Conservation (phyloP, 2,329 filamentous ascomycete genomes). For the Diaporthe australafricana region DNA sequence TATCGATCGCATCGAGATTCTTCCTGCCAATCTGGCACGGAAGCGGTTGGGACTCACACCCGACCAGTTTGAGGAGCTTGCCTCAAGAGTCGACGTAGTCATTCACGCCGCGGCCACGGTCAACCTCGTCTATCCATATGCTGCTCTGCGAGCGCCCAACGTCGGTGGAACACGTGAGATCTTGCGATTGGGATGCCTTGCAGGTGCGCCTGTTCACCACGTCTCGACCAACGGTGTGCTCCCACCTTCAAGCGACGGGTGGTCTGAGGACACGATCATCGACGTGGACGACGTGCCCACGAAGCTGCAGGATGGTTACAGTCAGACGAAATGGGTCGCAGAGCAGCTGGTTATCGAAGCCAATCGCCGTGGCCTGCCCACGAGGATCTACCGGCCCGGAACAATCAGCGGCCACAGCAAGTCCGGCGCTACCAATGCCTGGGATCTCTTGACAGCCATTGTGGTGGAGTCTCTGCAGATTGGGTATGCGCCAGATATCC, state of each 20-base stretch:
- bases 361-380: constrained; percentile 74
- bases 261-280: constrained; percentile 77
- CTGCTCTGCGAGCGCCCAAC: constrained; percentile 78
- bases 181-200: constrained; percentile 74
- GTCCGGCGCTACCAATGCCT: constrained; percentile 81
- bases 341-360: constrained; percentile 81
- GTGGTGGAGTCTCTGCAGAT: constrained; percentile 82
- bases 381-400: constrained; percentile 78
- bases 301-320: constrained; percentile 79
- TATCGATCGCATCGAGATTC: constrained; percentile 81
- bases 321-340: constrained; percentile 85
- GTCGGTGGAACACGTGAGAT: constrained; percentile 84
- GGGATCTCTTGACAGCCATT: constrained; percentile 80
- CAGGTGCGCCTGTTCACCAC: constrained; percentile 80
- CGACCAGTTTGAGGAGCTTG: constrained; percentile 74
- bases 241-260: constrained; percentile 76
- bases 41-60: constrained; percentile 76
- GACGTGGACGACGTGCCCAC: constrained; percentile 75
- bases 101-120: constrained; percentile 83
- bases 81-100: constrained; percentile 75
- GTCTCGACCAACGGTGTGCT: constrained; percentile 85
- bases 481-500: constrained; percentile 76
- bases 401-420: constrained; percentile 83
- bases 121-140: constrained; percentile 85
- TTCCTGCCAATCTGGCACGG: constrained; percentile 78